Evolutionary conservation across 805 yeast genomes (phyloP), one percentile per base, ranked within the genome.

Genomic region (Spathaspora arborariae): DNA sequence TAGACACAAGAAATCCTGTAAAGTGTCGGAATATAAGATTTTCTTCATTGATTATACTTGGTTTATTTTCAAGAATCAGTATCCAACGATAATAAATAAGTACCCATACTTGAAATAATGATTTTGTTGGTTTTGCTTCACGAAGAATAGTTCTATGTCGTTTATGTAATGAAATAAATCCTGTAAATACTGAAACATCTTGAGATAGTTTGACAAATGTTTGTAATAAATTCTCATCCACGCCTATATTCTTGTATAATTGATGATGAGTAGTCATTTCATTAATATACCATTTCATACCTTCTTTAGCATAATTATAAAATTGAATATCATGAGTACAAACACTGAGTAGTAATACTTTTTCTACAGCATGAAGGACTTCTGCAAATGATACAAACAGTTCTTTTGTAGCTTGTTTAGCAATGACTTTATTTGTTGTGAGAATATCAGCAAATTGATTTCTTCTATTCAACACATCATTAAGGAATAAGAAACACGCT

Each of bases 131-230:
- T 24, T 50, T 52, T 2, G 65, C 56, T 16, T 56, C 62, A 47
- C 67, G 46, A 27, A 64, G 50, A 24, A 63, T 56, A 44, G 48
- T 61, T 58, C 86, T 73, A 44, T 85, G 64, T 48, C 81, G 77
- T 58, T 85, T 85, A 56, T 86, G 90, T 30, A 85, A 72, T 0
- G 95, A 90, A 22, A 84, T 82, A 18, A 82, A 74, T 22, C 94
- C 91, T 0, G 87, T 81, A 36, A 84, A 78, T 1, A 82, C 76
- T 19, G 68, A 65, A 19, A 72, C 77, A 50, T 84, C 90, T 5
- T 76, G 63, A 2, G 78, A 63, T 40, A 87, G 67, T 27, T 51
- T 51, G 20, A 57, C 54, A 45, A 72, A 68, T 0, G 68, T 59
- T 2, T 56, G 59, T 7, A 50, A 41, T 35, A 70, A 47, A 46